Evolutionary conservation across 2,329 filamentous ascomycete species (phyloP), one percentile per base, ranked within the genome.

Genomic region (Colletotrichum liriopes): DNA sequence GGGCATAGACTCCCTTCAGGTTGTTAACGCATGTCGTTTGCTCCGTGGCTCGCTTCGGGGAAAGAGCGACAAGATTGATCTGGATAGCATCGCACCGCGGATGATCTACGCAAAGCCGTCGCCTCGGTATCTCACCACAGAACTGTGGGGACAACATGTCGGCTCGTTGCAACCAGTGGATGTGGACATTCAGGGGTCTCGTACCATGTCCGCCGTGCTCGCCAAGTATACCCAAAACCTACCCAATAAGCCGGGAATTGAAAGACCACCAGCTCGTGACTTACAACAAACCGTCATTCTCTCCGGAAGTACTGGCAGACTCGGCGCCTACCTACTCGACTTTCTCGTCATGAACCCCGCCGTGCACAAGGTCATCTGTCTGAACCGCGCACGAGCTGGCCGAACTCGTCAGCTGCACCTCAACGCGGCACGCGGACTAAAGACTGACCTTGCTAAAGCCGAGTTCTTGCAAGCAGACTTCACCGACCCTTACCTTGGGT

Each of bases 391-490:
- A n/a, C 32, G 26, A 23, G 55, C 37, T 37, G 55, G 32, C 32
- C 32, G 39, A 8, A 76, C 75, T 8, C 82, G 84, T 0, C 86
- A 89, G 72, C 76, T 75, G 2, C 72, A 76, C 16, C 74, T 75
- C n/a, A 81, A 79, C 68, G 73, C 75, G 1, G 78, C 79, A 1
- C 84, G 86, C n/a, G 84, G 84, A 0, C 79, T 86, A 11, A 67
- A 69, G 2, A 75, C 75, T 0, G 73, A 81, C 70, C 82, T 81
- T 49, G 75, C 77, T 41, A 51, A 51, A 14, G n/a, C n/a, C 47
- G 47, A 51, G 47, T 88, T 90, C 47, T 75, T 87, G 7, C 82
- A 85, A 32, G 84, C 83, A 1, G 86, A 90, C 73, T 82, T 86
- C 12, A 82, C 84, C 0, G 81, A 84, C 9, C 78, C 82, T 0